Percentiles rank a stretch among this genome's conserved stretches.
phyloP scores from a whole-genome alignment of 805 yeast genomes.

The Hanseniaspora taiwanica region DNA sequence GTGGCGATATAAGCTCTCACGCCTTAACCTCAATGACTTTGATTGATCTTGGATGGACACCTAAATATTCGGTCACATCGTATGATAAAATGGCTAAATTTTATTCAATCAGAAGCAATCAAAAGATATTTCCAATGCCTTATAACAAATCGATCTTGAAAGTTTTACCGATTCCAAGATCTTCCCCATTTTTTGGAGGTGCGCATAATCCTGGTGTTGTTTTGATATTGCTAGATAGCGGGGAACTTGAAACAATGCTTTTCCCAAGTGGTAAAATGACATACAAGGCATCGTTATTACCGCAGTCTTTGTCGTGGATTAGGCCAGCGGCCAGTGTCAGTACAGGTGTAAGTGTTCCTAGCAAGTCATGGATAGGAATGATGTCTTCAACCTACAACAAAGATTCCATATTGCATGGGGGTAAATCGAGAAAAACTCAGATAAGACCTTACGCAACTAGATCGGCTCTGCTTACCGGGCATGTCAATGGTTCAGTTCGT shows the following conservation, averaged over 20 bases:
- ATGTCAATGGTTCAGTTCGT: constrained; percentile 70
- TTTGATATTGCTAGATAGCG: constrained; percentile 44
- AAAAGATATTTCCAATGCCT: constrained; percentile 42
- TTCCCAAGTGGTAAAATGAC: constrained; percentile 43
- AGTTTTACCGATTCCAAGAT: constrained; percentile 40
- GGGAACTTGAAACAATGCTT: constrained; percentile 48
- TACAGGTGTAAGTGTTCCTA: constrained; percentile 41
- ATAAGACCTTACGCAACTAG: constrained; percentile 37
- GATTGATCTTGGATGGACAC: constrained; percentile 68
- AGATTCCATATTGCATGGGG: constrained; percentile 57
- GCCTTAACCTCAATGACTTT: constrained; percentile 35
- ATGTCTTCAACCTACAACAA: constrained; percentile 34
- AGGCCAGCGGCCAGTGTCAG: constrained; percentile 57
- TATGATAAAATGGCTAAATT: constrained; percentile 71
- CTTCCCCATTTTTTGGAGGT: constrained; percentile 70
- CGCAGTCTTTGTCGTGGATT: constrained; percentile 69
- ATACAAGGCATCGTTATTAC: constrained; percentile 48
- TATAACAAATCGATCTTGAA: constrained; percentile 30
- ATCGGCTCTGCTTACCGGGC: constrained; percentile 68
- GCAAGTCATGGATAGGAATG: constrained; percentile 71
- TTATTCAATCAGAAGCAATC: constrained; percentile 48
- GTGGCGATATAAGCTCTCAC: constrained; percentile 40
- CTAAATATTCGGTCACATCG: constrained; percentile 68
- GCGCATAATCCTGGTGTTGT: constrained; percentile 62
- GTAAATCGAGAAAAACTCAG: constrained; percentile 30